A percentile compares a stretch with the other conserved stretches of the same genome.
Conservation (phyloP, 2,329 filamentous ascomycete genomes). For the Exophiala dermatitidis region DNA sequence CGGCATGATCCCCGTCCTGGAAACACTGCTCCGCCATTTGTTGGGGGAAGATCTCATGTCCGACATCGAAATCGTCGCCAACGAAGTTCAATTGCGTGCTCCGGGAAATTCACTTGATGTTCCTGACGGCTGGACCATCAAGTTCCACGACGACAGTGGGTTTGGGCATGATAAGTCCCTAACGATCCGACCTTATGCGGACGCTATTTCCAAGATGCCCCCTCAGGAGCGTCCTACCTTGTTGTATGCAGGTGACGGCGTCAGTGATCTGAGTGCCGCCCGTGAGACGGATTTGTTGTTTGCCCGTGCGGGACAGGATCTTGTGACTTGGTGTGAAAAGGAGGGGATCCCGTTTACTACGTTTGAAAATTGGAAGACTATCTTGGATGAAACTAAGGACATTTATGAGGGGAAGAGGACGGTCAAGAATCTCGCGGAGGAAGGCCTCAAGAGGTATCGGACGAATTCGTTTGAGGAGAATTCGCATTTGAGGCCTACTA, state of each 20-base stretch:
- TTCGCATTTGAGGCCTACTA: constrained; percentile 7
- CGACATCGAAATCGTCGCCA: constrained; percentile 84
- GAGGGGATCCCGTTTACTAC: constrained; percentile 80
- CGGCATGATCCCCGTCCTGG: constrained; percentile 89
- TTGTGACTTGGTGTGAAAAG: constrained; percentile 78
- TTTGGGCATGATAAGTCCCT: constrained; percentile 97
- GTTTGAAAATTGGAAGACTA: constrained; percentile 77
- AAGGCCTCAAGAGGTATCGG: constrained; percentile 22
- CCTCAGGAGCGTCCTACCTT: constrained; percentile 64
- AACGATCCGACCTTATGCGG: constrained; percentile 79
- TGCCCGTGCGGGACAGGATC: constrained; percentile 82
- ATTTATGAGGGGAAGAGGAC: constrained; percentile 66
- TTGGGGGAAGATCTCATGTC: constrained; percentile 65
- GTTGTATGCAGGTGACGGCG: constrained; percentile 92
- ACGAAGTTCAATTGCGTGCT: constrained; percentile 60
- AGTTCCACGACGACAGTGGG: constrained; percentile 69
- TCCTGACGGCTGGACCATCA: constrained; percentile 77
- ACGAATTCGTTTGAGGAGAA: constrained; percentile 24
- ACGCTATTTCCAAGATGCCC: constrained; percentile 49
- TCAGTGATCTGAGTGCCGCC: constrained; percentile 85
- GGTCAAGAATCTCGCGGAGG: constrained; percentile 60
- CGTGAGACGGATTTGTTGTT: constrained; percentile 90
- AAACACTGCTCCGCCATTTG: constrained; percentile 69
- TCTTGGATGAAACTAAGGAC: constrained; percentile 66
- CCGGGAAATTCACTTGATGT: constrained; percentile 69